Evolutionary conservation across 805 yeast species (phyloP), one percentile per base, ranked within the genome.

Genomic region (Hanseniaspora vineae): DNA sequence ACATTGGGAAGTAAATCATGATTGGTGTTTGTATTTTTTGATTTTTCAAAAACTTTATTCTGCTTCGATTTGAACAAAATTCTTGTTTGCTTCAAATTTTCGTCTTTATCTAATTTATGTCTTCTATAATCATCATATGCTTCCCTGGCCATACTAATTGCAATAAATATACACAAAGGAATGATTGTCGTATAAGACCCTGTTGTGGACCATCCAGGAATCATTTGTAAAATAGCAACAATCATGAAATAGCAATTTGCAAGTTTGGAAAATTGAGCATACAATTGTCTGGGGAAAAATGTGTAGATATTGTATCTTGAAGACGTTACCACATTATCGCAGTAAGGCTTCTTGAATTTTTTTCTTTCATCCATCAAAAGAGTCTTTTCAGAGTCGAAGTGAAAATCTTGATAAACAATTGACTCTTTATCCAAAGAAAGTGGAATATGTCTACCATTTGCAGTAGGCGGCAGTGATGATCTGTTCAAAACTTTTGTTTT

Each of bases 151-250:
- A 90, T 88, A 0, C 97, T 86, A 29, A 92, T 84, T 8, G 86
- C 71, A 66, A 92, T 85, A 62, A 92, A 92, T 6, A 92, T 75
- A 63, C 81, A 67, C 49, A 92, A 70, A 1, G 98, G 97, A 39
- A 89, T 73, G 55, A 92, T 90, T 1, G 98, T 92, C 3, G 97
- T 92, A 60, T 79, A 87, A 12, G 88, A 83, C 50, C 97, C 98
- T 0, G 98, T 92, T 6, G 98, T 87, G 1, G 96, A 86, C 97
- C 96, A 92, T 2, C 88, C 78, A 0, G 98, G 97, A 44, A 92
- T 81, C 89, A 90, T 81, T 61, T 92, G 98, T 70, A 92, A 69
- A 51, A 92, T 83, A 2, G 97, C 89, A 15, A 92, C 92, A 2
- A 80, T 71, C 75, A 92, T 67, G 65, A 92, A 92, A 63, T 92